Base-by-base conservation (phyloP, 495 filamentous ascomycete genomes). In the Elasticomyces elasticus region DNA sequence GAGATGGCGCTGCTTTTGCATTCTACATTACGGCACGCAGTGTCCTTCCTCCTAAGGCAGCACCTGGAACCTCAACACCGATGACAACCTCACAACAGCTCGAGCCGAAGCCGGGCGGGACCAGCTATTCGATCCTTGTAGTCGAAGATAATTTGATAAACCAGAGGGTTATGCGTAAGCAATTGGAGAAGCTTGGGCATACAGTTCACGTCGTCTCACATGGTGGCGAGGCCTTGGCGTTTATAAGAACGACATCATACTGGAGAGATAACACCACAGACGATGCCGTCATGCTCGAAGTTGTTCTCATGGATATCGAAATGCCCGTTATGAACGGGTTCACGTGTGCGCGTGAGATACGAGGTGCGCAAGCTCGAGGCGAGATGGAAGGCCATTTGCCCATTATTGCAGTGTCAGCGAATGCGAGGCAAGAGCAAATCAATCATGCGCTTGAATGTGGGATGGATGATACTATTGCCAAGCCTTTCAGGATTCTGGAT, bases 21-120 rank as follows among this genome's bases (percentile, higher is more conserved):
- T 70, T 67, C 54, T 70, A 63, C 50, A 63, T 69, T 56, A 67
- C n/a, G n/a, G n/a, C n/a, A n/a, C n/a, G n/a, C n/a, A n/a, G n/a
- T n/a, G n/a, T n/a, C n/a, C n/a, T n/a, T n/a, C n/a, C n/a, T n/a
- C n/a, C n/a, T n/a, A n/a, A n/a, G n/a, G n/a, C n/a, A n/a, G n/a
- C n/a, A n/a, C n/a, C n/a, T n/a, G n/a, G n/a, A n/a, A n/a, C n/a
- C n/a, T n/a, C n/a, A n/a, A n/a, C n/a, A n/a, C n/a, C n/a, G n/a
- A n/a, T n/a, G n/a, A n/a, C n/a, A n/a, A n/a, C n/a, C n/a, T n/a
- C n/a, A n/a, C n/a, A n/a, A n/a, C n/a, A n/a, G n/a, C n/a, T n/a
- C n/a, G n/a, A n/a, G n/a, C n/a, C n/a, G n/a, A 61, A 51, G 65
- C 60, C 27, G 31, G 22, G 27, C 27, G 24, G 27, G 27, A 24